Evolutionary conservation across 148 eudicot genomes (phyloP).

Genomic region (Polygonum aviculare): DNA sequence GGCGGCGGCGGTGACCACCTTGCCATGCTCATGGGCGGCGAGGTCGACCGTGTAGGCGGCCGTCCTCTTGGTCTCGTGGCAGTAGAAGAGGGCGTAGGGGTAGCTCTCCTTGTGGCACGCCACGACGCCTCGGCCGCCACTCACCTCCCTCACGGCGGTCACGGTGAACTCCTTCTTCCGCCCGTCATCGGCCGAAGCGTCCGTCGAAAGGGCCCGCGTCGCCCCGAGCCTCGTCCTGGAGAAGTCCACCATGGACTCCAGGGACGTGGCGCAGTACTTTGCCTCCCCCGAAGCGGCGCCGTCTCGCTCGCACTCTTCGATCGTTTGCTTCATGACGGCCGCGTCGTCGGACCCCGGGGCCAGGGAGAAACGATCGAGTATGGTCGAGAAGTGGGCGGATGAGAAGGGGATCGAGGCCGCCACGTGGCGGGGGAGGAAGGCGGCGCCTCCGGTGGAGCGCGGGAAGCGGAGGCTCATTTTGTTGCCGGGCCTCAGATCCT

Average conservation of each 20-base stretch:
- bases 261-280: constrained; percentile 58
- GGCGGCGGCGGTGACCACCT: constrained; percentile 33
- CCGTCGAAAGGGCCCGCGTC: constrained; percentile 19
- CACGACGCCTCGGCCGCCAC: constrained; percentile 4
- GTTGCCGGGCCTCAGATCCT: constrained; percentile 32
- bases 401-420: constrained; percentile 59
- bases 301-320: constrained; percentile 40
- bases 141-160: constrained; percentile 1
- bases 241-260: constrained; percentile 71
- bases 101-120: constrained; percentile 58
- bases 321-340: constrained; percentile 28
- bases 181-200: constrained; percentile 18
- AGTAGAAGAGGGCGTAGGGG: constrained; percentile 55
- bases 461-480: constrained; percentile 45
- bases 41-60: constrained; percentile 35
- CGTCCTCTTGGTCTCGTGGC: constrained; percentile 37
- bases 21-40: constrained; percentile 26
- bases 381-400: constrained; percentile 24
- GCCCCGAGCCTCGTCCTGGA: constrained; percentile 35
- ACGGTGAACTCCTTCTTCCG: constrained; percentile 9
- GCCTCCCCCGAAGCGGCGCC: constrained; percentile 32
- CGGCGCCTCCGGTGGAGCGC: constrained; percentile 18
- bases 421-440: constrained; percentile 37
- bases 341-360: constrained; percentile 40
- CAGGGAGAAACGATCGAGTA: constrained; percentile 31